Evolutionary conservation across 2,329 filamentous ascomycete species (phyloP), one percentile per base, ranked within the genome.

Genomic region (Talaromyces atroroseus): DNA sequence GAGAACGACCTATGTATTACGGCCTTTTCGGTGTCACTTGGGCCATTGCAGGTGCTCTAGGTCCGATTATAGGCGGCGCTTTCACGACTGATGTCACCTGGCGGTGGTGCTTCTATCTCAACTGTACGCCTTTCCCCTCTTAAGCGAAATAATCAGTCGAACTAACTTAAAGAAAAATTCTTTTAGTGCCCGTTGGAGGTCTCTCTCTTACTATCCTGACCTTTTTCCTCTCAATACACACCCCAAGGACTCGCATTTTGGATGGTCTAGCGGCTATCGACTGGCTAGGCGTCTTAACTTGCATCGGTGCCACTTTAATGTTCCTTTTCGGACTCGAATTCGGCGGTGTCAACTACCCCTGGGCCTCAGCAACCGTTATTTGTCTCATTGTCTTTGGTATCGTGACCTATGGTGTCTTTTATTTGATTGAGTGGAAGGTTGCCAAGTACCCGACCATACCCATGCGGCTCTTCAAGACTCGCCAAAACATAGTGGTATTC

Each of bases 321-420:
- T 79, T 95, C 61, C 82, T 96, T 3, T 83, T 96, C 44, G 92
- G 90, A 0, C 82, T 96, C 11, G 87, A 95, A 66, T 90, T 92
- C 60, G 92, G 91, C 54, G 91, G 90, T 49, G 82, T 90, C 52
- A 78, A 79, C 21, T 83, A 82, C 61, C 87, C 91, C 1, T 95
- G 90, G 90, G 73, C 74, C 52, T 92, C 88, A 0, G 78, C 87
- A 1, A 86, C 82, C 1, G 87, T 92, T 32, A 80, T 95, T 63
- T 91, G 88, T 65, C 78, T 95, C 26, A 79, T 95, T 61, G 74
- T 92, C 49, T 90, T 92, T 62, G 90, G 90, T 21, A 66, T 82
- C 23, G 56, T 88, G 26, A 78, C 80, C 12, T 78, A 87, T 53
- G 80, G 61, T 12, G 61, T 91, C 40, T 95, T 95, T 70, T 74